These are phyloP conservation scores for Thalassiosira pacifica DNA, from an alignment of 352 stramenopile species.

Conservation along the genomic window DNA sequence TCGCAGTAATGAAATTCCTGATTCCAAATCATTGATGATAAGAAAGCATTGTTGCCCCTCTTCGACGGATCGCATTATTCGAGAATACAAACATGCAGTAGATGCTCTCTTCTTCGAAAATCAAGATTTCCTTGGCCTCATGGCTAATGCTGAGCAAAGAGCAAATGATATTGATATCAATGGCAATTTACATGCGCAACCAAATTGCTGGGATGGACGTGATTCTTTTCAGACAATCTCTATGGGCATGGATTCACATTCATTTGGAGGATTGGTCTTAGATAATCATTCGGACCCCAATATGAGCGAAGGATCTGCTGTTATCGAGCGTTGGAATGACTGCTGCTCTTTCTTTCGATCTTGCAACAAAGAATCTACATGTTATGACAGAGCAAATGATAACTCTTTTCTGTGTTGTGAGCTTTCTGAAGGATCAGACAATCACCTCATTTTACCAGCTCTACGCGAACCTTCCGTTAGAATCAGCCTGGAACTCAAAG, in stretches of 20 bases:
- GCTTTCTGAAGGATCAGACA: constrained; percentile 22
- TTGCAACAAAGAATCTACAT: constrained; percentile 1
- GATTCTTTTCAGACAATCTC: not conserved
- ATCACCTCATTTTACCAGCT: constrained; percentile 51
- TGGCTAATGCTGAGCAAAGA: not conserved
- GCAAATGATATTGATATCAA: not conserved
- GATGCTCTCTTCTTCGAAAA: too few relatives aligned
- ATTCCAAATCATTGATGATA: too few relatives aligned
- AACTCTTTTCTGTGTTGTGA: constrained; percentile 31
- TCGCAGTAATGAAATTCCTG: too few relatives aligned
- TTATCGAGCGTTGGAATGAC: constrained; percentile 40
- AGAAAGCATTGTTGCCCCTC: too few relatives aligned
- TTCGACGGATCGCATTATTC: too few relatives aligned
- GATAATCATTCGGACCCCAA: not conserved
- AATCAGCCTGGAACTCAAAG: constrained; percentile 25
- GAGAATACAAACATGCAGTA: too few relatives aligned
- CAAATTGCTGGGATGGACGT: not conserved
- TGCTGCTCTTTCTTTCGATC: constrained; percentile 47
- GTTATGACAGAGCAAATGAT: not conserved
- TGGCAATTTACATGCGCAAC: not conserved
- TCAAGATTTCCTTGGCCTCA: constrained; percentile 19
- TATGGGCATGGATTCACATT: not conserved
- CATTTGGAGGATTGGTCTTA: constrained; percentile 17
- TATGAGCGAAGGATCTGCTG: constrained; percentile 15
- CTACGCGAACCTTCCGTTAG: constrained; percentile 41